phyloP scores from a whole-genome alignment of 2,329 filamentous ascomycete species.

The Aspergillus sp. region DNA sequence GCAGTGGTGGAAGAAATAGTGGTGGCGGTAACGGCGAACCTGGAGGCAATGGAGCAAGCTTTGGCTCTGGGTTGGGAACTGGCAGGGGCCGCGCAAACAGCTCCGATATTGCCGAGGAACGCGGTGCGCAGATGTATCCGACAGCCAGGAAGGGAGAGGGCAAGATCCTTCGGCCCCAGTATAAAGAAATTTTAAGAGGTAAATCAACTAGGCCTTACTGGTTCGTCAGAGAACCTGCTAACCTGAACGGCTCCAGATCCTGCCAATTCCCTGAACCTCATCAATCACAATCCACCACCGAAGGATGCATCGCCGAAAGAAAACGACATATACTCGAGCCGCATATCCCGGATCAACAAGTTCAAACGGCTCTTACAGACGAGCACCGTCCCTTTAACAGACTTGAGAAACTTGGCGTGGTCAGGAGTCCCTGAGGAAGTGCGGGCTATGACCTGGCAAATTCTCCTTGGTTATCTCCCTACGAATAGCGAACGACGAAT shows the following conservation, averaged over 20 bases:
- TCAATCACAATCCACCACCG: slow-evolving; percentile 72
- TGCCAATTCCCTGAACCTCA: slow-evolving; percentile 88
- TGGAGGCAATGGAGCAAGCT: slow-evolving; percentile 15
- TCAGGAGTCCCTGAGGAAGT: slow-evolving; percentile 91
- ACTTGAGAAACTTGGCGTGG: slow-evolving; percentile 82
- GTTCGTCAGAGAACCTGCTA: background rate
- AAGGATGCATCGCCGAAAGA: slow-evolving; percentile 72
- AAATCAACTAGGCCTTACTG: background rate
- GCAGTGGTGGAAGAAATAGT: slow-evolving; percentile 7
- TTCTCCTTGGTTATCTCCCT: slow-evolving; percentile 87
- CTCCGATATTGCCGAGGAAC: slow-evolving; percentile 87
- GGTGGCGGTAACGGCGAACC: background rate
- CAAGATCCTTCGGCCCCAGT: slow-evolving; percentile 93
- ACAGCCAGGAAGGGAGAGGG: slow-evolving; percentile 82
- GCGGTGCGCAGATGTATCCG: slow-evolving; percentile 73
- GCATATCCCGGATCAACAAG: slow-evolving; percentile 92
- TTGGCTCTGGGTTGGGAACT: slow-evolving; percentile 28
- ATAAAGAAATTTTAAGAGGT: slow-evolving; percentile 87
- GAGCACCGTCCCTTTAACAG: slow-evolving; percentile 75
- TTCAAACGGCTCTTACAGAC: slow-evolving; percentile 94
- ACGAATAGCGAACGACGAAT: slow-evolving; percentile 93
- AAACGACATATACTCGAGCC: slow-evolving; percentile 72
- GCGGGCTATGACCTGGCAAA: slow-evolving; percentile 97
- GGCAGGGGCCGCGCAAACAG: slow-evolving; percentile 69
- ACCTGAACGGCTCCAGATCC: slow-evolving; percentile 45